Percentiles rank a stretch among this genome's conserved stretches.
phyloP scores from a whole-genome alignment of 2,329 filamentous ascomycete genomes.

The Scopulariopsis brevicaulis region DNA sequence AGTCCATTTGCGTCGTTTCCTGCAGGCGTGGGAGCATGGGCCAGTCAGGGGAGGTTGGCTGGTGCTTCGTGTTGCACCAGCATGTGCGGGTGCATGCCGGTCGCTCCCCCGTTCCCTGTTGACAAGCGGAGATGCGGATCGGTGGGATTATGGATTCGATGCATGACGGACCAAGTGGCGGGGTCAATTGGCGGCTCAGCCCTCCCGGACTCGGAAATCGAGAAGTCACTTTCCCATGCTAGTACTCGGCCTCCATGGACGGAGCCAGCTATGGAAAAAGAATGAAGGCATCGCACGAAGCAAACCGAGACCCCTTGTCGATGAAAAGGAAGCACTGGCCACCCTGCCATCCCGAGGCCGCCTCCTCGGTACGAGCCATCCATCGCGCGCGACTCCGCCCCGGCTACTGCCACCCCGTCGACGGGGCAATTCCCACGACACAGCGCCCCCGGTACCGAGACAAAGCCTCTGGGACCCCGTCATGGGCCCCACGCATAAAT shows the following conservation, averaged over 20 bases:
- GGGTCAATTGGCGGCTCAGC: neutral
- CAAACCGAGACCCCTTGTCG: neutral
- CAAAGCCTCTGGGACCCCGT: neutral
- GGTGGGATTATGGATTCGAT: neutral
- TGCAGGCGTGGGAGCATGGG: too few relatives aligned
- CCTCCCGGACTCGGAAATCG: too few relatives aligned
- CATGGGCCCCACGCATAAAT: neutral
- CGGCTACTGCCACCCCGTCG: neutral
- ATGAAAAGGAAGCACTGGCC: neutral
- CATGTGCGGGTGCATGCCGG: too few relatives aligned
- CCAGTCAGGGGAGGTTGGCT: too few relatives aligned
- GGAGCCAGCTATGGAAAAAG: neutral
- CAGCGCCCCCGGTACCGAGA: neutral
- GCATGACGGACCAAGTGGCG: neutral
- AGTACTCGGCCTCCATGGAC: neutral
- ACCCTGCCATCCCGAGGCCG: neutral
- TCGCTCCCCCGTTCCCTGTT: too few relatives aligned
- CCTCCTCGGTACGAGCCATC: neutral
- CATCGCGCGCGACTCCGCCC: neutral
- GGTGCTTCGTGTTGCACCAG: too few relatives aligned
- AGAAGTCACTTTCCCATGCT: too few relatives aligned
- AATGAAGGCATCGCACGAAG: neutral
- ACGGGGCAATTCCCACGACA: neutral
- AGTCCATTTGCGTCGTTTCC: too few relatives aligned
- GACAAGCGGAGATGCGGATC: too few relatives aligned